phyloP scores from a whole-genome alignment of 306 rosid species.

The Medicago truncatula region DNA sequence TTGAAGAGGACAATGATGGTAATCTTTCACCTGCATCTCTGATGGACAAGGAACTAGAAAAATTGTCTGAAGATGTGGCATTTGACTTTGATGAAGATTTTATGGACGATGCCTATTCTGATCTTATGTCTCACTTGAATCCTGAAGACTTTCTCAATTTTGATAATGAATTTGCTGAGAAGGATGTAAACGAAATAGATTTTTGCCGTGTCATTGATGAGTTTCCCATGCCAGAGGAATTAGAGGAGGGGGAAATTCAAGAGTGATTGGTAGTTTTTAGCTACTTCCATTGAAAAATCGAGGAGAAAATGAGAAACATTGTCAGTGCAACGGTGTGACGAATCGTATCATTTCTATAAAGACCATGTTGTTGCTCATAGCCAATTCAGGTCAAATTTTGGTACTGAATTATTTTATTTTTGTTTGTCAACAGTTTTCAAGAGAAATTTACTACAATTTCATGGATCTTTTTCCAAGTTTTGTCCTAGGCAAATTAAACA shows the following conservation, averaged over 20 bases:
- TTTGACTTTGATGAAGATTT: conserved; percentile 70
- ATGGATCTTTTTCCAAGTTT: background rate
- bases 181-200: conserved; percentile 47
- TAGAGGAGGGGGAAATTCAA: conserved; percentile 89
- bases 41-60: conserved; percentile 40
- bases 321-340: background rate
- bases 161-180: conserved; percentile 51
- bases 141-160: conserved; percentile 66
- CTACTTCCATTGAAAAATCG: conserved; percentile 13
- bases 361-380: background rate
- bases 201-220: conserved; percentile 30
- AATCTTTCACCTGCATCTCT: conserved; percentile 38
- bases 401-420: conserved; percentile 5
- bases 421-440: background rate
- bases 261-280: conserved; percentile 48
- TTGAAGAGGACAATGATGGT: conserved; percentile 47
- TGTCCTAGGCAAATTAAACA: background rate
- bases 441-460: background rate
- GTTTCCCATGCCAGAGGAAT: conserved; percentile 50
- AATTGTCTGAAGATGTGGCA: conserved; percentile 45
- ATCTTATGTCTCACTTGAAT: conserved; percentile 62
- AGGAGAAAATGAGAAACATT: conserved; percentile 13
- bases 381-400: conserved; percentile 13
- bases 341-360: background rate
- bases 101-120: conserved; percentile 61